Percentiles rank a stretch among this genome's conserved stretches.
Evolutionary conservation across 169 alveolate species (phyloP).

Genomic region (Cryptosporidium sp.): DNA sequence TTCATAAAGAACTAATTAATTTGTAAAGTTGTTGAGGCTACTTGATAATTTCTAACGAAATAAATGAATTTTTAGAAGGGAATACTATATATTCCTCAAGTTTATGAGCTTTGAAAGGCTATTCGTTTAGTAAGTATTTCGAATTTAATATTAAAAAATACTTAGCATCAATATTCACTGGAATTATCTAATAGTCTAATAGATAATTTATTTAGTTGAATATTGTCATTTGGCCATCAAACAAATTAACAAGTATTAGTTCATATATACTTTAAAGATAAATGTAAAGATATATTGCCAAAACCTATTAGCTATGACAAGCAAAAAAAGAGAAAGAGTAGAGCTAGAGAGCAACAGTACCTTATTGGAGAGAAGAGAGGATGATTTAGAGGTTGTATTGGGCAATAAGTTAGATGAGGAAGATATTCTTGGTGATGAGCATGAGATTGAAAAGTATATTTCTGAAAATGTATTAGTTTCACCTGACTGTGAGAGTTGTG

Average conservation of each 20-base stretch:
- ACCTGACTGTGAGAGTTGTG: conserved; percentile 16
- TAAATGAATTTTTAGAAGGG: not conserved
- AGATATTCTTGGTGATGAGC: not conserved
- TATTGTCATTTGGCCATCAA: too few species aligned
- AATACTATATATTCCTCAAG: not conserved
- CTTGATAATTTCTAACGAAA: too few species aligned
- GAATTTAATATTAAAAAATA: not conserved
- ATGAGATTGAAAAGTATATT: not conserved
- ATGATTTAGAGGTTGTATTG: not conserved
- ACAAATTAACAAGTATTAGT: not conserved
- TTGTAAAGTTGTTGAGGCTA: not conserved
- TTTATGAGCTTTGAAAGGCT: not conserved
- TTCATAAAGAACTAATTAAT: not conserved
- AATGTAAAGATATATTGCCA: not conserved
- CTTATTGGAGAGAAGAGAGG: not conserved
- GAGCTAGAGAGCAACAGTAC: not conserved
- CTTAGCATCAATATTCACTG: not conserved
- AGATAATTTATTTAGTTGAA: not conserved
- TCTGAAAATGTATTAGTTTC: not conserved
- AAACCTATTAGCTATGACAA: not conserved
- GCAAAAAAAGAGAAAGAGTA: not conserved
- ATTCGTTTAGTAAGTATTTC: too few species aligned
- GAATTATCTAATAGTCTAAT: too few species aligned
- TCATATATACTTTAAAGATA: not conserved
- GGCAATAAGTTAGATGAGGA: not conserved